Base-by-base conservation (phyloP, 2,329 filamentous ascomycete genomes). In the Clarireedia paspali region DNA sequence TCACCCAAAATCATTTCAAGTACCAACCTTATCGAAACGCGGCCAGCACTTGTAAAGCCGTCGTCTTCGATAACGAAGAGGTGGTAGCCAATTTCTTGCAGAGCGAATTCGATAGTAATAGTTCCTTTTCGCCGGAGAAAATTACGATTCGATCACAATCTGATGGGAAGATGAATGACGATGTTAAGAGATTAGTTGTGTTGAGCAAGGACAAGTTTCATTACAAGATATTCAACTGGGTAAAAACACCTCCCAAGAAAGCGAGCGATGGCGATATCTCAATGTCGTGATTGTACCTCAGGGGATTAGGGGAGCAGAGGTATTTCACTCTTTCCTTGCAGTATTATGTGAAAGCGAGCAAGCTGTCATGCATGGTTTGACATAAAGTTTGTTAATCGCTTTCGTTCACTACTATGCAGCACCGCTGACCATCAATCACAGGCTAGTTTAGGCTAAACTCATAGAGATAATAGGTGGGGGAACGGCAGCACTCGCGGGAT, bases 191-290 rank as follows among this genome's bases (percentile, higher is more conserved):
- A 47, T 50, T 69, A 6, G 53, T 67, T 34, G 27, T 69, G 27
- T 52, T 68, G 6, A 57, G 59, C 23, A 61, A 64, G 58, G 63
- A 66, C 38, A 58, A 53, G 24, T 20, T 63, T 42, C 62, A 64
- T 23, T 69, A 68, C 45, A 65, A 64, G 48, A 61, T 69, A 26
- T 61, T 67, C 20, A 64, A 57, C 26, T 57, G 63, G 23, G 27
- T 40, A 5, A 26, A 12, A 14, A 44, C 26, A 26, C 14, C 49
- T 1, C 15, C 48, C 17, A 10, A 46, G 5, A 47, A 49, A 14
- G 39, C 20, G 2, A 23, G 10, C 9, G 60, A 62, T 53, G 57
- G 62, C 15, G 64, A 67, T 53, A 53, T 62, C 5, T 51, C 60
- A 2, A 67, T 66, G 63, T 60, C 60, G 40, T 62, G 56, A 62